Evolutionary conservation across 1,284 basidiomycete species (phyloP), one percentile per base, ranked within the genome.

Genomic region (Moesziomyces sp.): DNA sequence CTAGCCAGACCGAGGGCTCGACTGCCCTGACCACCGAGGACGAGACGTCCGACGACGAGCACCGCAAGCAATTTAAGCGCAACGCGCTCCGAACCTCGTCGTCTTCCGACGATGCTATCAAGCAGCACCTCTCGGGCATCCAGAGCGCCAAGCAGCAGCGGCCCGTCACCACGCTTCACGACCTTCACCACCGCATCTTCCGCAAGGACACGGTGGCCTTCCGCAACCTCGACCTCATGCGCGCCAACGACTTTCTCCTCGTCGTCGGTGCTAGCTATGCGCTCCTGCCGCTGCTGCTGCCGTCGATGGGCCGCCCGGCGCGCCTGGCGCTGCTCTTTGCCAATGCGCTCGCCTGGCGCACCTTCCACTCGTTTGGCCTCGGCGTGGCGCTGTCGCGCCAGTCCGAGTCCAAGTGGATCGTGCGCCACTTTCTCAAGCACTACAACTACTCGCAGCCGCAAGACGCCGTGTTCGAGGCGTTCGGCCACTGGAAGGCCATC

Each of bases 401-500:
- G 86, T 92, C 91, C 73, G 87, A 91, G 82, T 89, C 86, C 83
- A 94, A 94, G 85, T 97, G 92, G 87, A 87, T 97, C 50, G 94
- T 99, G 28, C 87, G 93, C 62, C 96, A 98, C 84, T 99, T 92
- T 84, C 85, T 98, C 77, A 95, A 95, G 86, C 90, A 84, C 47
- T 85, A 85, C 59, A 94, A 71, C 54, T 81, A 77, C 60, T 53
- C 62, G 10, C 57, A 74, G 24, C 58, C 72, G 7, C 57, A 63
- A 2, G 80, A 82, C 30, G 81, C 80, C 23, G 89, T 95, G 13
- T 88, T 90, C 50, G 96, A 98, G 83, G 93, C 95, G 0, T 99
- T 98, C 80, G 87, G 88, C 35, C 96, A 96, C 84, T 99, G 95
- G 94, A 98, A 98, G 85, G 88, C 88, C 7, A 88, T 93, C 40